Evolutionary conservation across 176 grass and related monocot genomes (phyloP).

Genomic region (Alloteropsis semialata): DNA sequence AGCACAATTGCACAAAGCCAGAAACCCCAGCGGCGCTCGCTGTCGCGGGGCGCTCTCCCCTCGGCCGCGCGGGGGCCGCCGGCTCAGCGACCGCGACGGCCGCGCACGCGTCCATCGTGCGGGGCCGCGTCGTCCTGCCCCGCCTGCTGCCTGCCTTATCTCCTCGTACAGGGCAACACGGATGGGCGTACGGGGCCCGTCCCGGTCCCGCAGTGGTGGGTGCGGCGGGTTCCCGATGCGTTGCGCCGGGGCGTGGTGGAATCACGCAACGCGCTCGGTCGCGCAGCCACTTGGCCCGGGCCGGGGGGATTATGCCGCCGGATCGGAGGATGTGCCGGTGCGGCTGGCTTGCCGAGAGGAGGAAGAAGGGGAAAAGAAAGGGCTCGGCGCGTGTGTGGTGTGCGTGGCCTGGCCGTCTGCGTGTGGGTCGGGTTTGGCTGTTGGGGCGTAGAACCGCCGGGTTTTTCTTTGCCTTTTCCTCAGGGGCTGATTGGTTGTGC

Average conservation of each 20-base stretch:
- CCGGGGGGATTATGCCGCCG: background rate
- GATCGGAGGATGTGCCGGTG: background rate
- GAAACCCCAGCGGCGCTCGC: background rate
- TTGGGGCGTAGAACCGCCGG: background rate
- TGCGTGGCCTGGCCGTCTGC: background rate
- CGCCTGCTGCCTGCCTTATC: conserved; percentile 24
- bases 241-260: background rate
- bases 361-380: too few species aligned
- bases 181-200: background rate
- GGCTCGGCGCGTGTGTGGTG: background rate
- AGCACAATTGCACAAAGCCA: too few species aligned
- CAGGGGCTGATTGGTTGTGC: background rate
- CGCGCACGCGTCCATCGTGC: background rate
- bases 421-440: background rate
- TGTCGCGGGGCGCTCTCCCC: background rate
- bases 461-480: background rate
- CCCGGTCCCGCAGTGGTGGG: background rate
- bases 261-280: background rate
- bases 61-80: background rate
- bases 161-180: conserved; percentile 10
- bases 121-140: background rate
- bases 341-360: background rate
- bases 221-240: background rate
- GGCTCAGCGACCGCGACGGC: background rate
- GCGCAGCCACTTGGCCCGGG: background rate